Evolutionary conservation across 805 yeast species (phyloP), one percentile per base, ranked within the genome.

Genomic region (Monosporozyma aerobia): DNA sequence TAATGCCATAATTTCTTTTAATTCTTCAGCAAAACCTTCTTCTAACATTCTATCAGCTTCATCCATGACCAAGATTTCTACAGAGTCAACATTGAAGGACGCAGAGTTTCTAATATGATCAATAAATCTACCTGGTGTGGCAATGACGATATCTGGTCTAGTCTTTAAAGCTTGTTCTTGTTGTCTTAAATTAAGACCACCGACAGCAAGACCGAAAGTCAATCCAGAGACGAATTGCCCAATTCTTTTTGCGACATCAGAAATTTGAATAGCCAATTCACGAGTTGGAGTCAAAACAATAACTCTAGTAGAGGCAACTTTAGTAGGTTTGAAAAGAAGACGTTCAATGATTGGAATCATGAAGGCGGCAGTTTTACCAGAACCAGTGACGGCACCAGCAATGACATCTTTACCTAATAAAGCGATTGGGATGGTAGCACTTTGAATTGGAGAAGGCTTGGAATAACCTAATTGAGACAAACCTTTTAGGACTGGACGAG

Each of bases 41-140:
- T 94, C 99, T 61, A 94, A 78, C 98, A 94, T 94, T 74, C 99
- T 83, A 77, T 94, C 99, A 55, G 99, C 99, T 75, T 94, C 99
- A 74, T 94, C 99, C 60, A 94, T 78, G 32, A 94, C 95, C 62
- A 94, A 75, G 51, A 94, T 87, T 73, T 94, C 99, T 49, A 94
- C 94, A 35, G 83, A 77, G 59, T 94, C 98, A 48, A 90, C 95
- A 48, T 82, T 81, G 68, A 94, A 94, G 50, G 94, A 85, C 7
- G 97, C 89, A 6, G 98, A 90, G 73, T 94, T 94, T 66, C 98
- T 78, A 53, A 94, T 81, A 71, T 94, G 99, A 70, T 94, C 99
- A 64, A 94, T 94, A 59, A 94, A 85, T 74, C 99, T 80, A 80
- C 99, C 99, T 1, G 99, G 99, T 0, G 99, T 94, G 23, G 99